phyloP scores from a whole-genome alignment of 805 yeast genomes.

The Wickerhamomyces pijperi region DNA sequence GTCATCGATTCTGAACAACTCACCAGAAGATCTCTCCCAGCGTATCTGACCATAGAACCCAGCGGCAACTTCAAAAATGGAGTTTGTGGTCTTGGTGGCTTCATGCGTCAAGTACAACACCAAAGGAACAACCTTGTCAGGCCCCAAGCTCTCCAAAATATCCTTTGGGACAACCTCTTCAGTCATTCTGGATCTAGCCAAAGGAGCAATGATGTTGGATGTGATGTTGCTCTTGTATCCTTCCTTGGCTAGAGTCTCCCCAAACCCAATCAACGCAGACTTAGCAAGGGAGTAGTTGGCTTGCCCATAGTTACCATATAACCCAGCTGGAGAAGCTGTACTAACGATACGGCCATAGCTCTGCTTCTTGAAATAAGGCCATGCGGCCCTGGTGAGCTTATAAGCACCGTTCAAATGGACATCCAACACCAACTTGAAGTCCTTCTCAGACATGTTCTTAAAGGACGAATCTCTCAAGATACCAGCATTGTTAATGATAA shows the following conservation, averaged over 20 bases:
- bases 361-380: slow-evolving; percentile 83
- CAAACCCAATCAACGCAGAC: slow-evolving; percentile 78
- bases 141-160: slow-evolving; percentile 65
- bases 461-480: slow-evolving; percentile 81
- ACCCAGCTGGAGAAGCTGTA: slow-evolving; percentile 96
- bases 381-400: slow-evolving; percentile 76
- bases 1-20: slow-evolving; percentile 66
- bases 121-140: slow-evolving; percentile 87
- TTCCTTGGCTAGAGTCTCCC: slow-evolving; percentile 92
- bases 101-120: slow-evolving; percentile 75
- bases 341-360: slow-evolving; percentile 80
- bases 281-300: slow-evolving; percentile 93
- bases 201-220: slow-evolving; percentile 84
- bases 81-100: slow-evolving; percentile 48
- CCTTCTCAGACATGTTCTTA: slow-evolving; percentile 74
- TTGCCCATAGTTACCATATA: slow-evolving; percentile 95
- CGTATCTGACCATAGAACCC: slow-evolving; percentile 86
- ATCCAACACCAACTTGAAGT: slow-evolving; percentile 67
- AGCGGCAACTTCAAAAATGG: slow-evolving; percentile 87
- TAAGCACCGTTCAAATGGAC: slow-evolving; percentile 90
- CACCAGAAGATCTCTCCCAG: slow-evolving; percentile 92
- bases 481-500: slow-evolving; percentile 90
- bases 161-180: slow-evolving; percentile 82
- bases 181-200: slow-evolving; percentile 95
- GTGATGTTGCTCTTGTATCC: slow-evolving; percentile 76